phyloP scores from a whole-genome alignment of 495 filamentous ascomycete genomes.

The Xylona heveae region DNA sequence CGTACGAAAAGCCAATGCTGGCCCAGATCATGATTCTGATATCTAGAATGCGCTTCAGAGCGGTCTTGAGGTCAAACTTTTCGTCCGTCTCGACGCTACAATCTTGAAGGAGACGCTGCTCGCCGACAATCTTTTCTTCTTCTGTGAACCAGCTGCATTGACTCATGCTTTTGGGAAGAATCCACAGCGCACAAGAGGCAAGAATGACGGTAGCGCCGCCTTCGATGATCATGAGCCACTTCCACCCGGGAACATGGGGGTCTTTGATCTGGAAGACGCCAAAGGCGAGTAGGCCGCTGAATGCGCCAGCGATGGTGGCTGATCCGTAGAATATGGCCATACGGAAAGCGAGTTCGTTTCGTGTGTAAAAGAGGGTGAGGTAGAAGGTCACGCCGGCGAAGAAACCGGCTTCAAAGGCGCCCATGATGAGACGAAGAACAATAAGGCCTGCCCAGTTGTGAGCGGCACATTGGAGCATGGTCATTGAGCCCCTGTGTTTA shows the following conservation, averaged over 20 bases:
- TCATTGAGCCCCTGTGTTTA: background rate
- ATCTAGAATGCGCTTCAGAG: background rate
- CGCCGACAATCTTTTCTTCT: background rate
- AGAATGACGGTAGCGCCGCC: conserved; percentile 1
- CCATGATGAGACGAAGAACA: background rate
- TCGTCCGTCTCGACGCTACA: background rate
- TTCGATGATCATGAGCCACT: conserved; percentile 6
- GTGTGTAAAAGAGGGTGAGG: conserved; percentile 5
- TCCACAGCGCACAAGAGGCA: background rate
- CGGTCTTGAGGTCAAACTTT: background rate
- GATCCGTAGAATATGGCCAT: conserved; percentile 6
- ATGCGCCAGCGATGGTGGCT: conserved; percentile 5
- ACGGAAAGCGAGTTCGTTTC: conserved; percentile 5
- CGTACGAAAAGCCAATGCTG: background rate
- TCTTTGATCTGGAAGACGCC: conserved; percentile 1
- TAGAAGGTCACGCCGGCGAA: conserved; percentile 3
- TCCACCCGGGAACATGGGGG: conserved; percentile 3
- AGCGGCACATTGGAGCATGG: background rate
- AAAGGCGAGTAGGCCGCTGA: conserved; percentile 5
- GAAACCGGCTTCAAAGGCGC: conserved; percentile 1
- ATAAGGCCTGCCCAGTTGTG: background rate
- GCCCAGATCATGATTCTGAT: background rate
- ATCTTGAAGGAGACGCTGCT: background rate
- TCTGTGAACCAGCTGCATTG: background rate
- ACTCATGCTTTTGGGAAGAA: background rate